Conservation (phyloP, 805 yeast species). For the Saccharomycopsis malanga region DNA sequence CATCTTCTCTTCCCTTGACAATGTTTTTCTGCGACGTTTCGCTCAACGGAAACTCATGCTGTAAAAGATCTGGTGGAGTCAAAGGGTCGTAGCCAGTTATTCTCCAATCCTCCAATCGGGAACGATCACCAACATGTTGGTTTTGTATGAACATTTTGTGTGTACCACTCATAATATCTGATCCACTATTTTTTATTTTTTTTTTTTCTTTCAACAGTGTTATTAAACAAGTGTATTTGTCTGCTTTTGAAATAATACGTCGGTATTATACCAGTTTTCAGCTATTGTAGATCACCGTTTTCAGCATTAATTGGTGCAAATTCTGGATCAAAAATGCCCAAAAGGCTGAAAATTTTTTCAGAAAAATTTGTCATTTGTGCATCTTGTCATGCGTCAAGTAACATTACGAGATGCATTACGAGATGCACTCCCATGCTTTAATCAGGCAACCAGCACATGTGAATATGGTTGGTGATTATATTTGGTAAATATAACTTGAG, state of each 20-base stretch:
- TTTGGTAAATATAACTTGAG: too few relatives aligned
- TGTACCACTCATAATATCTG: background rate
- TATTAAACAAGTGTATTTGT: background rate
- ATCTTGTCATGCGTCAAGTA: background rate
- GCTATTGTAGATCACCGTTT: too few relatives aligned
- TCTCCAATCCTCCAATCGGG: conserved; percentile 70
- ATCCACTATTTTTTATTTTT: background rate
- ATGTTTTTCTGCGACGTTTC: conserved; percentile 54
- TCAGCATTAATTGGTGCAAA: too few relatives aligned
- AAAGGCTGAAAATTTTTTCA: too few relatives aligned
- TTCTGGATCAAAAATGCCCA: too few relatives aligned
- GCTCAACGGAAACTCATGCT: conserved; percentile 71
- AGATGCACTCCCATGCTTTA: too few relatives aligned
- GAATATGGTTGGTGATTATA: too few relatives aligned
- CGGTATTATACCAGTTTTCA: too few relatives aligned
- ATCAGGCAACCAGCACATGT: too few relatives aligned
- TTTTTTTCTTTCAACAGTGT: background rate
- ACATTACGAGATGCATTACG: too few relatives aligned
- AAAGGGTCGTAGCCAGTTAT: conserved; percentile 90
- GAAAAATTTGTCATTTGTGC: conserved; percentile 1
- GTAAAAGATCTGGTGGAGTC: conserved; percentile 85
- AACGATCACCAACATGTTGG: conserved; percentile 77
- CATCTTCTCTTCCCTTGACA: conserved; percentile 68
- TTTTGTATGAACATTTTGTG: conserved; percentile 73
- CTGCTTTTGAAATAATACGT: too few relatives aligned